A percentile compares a stretch with the other conserved stretches of the same genome.
Conservation (phyloP, 2,329 filamentous ascomycete genomes). For the Trichoderma sp. region DNA sequence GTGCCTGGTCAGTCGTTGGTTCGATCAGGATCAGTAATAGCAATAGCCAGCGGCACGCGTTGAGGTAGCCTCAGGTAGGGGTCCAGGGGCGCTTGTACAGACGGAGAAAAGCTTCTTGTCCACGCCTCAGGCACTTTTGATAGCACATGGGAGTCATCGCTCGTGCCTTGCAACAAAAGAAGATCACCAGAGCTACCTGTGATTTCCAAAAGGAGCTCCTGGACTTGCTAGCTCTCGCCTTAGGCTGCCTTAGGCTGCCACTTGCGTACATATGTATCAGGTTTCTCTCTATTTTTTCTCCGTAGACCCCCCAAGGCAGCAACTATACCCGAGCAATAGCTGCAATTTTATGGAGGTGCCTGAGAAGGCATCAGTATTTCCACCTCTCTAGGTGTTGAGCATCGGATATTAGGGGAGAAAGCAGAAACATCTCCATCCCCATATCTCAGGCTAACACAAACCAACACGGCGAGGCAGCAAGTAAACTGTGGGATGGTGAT, state of each 20-base stretch:
- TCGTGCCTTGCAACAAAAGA: not conserved
- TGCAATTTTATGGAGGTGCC: not conserved
- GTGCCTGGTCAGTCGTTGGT: not conserved
- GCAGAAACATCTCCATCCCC: not conserved
- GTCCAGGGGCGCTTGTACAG: not conserved
- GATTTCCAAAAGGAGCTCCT: not conserved
- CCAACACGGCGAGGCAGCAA: not conserved
- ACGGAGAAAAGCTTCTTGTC: not conserved
- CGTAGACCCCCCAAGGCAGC: not conserved
- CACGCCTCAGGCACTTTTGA: conserved; percentile 15
- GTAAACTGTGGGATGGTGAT: too few species aligned
- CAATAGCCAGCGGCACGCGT: not conserved
- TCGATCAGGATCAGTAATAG: not conserved
- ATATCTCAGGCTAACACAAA: not conserved
- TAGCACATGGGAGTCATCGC: not conserved
- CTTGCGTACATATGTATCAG: not conserved
- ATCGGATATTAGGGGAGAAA: not conserved
- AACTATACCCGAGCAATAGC: not conserved
- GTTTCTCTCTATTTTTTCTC: not conserved
- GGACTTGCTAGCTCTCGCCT: not conserved
- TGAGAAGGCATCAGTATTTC: conserved; percentile 4
- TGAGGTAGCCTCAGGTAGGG: not conserved
- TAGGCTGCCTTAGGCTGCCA: not conserved
- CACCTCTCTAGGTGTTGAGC: not conserved
- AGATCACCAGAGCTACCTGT: not conserved